phyloP scores from a whole-genome alignment of 352 stramenopile genomes.

The Blastocystis sp. region DNA sequence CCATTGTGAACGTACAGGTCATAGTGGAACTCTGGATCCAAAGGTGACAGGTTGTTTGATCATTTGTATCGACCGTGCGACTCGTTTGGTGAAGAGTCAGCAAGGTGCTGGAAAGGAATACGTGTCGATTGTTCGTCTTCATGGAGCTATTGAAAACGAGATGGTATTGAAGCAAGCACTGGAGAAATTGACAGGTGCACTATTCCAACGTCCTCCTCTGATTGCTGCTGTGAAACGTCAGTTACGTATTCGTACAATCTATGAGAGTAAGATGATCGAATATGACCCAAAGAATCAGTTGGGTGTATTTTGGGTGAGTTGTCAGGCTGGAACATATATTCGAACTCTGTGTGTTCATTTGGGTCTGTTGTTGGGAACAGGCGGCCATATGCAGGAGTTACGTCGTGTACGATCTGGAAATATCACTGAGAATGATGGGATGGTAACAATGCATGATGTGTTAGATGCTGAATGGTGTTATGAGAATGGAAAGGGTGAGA shows the following conservation, averaged over 20 bases:
- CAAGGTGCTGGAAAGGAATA: slow-evolving; percentile 98
- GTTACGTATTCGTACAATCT: slow-evolving; percentile 97
- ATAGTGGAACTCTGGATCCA: slow-evolving; percentile 95
- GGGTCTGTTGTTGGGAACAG: slow-evolving; percentile 88
- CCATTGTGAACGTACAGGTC: slow-evolving; percentile 97
- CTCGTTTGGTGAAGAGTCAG: slow-evolving; percentile 82
- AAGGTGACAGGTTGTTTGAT: slow-evolving; percentile 99
- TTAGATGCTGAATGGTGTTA: slow-evolving; percentile 97
- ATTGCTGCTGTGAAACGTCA: slow-evolving; percentile 99
- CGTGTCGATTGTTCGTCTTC: slow-evolving; percentile 90
- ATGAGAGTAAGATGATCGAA: slow-evolving; percentile 95
- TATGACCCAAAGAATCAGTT: slow-evolving; percentile 93
- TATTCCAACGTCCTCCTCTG: slow-evolving; percentile 98
- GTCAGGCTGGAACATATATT: slow-evolving; percentile 97
- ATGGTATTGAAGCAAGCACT: slow-evolving; percentile 84
- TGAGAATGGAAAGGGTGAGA: slow-evolving; percentile 86
- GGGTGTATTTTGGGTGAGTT: slow-evolving; percentile 80
- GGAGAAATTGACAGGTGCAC: slow-evolving; percentile 92
- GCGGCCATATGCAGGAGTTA: slow-evolving; percentile 99
- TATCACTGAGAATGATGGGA: slow-evolving; percentile 85
- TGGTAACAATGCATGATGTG: slow-evolving; percentile 99
- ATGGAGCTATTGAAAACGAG: slow-evolving; percentile 85
- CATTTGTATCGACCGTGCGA: slow-evolving; percentile 97
- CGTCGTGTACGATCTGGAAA: slow-evolving; percentile 90
- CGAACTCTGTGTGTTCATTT: slow-evolving; percentile 98